A percentile compares a stretch with the other conserved stretches of the same genome.
Evolutionary conservation across 148 eudicot species (phyloP).

Genomic region (Beta vulgaris): DNA sequence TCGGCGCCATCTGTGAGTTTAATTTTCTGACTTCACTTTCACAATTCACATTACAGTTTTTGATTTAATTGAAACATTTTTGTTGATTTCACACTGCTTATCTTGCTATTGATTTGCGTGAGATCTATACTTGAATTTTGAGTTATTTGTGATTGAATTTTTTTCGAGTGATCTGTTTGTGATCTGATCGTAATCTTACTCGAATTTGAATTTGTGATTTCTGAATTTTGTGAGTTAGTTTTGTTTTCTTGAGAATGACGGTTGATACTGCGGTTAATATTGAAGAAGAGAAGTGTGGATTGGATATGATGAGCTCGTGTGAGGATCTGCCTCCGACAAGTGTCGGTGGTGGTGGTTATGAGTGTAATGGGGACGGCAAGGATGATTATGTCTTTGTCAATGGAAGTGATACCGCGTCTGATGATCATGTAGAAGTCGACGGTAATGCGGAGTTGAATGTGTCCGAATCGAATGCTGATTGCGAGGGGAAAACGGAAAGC

Average conservation of each 20-base stretch:
- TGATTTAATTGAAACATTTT: not conserved
- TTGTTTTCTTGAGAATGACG: constrained; percentile 26
- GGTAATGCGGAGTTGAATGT: constrained; percentile 18
- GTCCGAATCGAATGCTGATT: constrained; percentile 5
- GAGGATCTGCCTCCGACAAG: constrained; percentile 37
- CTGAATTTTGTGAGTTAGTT: not conserved
- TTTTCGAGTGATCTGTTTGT: constrained; percentile 15
- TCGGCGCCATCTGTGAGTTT: constrained; percentile 24
- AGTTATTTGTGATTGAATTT: not conserved
- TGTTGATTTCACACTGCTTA: not conserved
- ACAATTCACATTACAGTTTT: not conserved
- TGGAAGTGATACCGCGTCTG: constrained; percentile 31
- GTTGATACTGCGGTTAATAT: constrained; percentile 32
- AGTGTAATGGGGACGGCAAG: constrained; percentile 23
- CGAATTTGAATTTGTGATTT: constrained; percentile 1
- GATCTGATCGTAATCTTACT: constrained; percentile 26
- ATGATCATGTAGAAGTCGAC: constrained; percentile 30
- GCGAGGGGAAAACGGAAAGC: constrained; percentile 1
- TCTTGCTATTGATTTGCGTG: constrained; percentile 8
- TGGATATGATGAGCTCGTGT: constrained; percentile 43
- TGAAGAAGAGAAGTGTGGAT: constrained; percentile 39
- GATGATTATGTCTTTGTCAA: constrained; percentile 53
- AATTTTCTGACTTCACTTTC: not conserved
- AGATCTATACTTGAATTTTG: constrained; percentile 12
- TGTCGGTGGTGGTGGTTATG: constrained; percentile 28